Conservation (phyloP, 1,139 yeast genomes). For the Hansenula anomala region DNA sequence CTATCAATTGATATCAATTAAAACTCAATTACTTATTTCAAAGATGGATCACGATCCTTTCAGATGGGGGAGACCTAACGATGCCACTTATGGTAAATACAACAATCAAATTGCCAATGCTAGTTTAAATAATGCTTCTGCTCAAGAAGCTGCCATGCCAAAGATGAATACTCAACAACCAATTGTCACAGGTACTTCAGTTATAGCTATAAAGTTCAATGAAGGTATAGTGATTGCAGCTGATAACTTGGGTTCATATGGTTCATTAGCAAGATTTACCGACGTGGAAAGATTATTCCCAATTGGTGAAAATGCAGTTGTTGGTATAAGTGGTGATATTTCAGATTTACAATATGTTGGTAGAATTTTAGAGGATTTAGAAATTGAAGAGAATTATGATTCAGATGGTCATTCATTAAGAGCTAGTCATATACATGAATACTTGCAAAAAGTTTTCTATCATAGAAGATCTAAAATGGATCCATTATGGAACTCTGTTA, state of each 20-base stretch:
- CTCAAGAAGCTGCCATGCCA: conserved; percentile 40
- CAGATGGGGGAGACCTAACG: conserved; percentile 93
- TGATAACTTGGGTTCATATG: conserved; percentile 90
- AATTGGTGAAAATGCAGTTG: conserved; percentile 82
- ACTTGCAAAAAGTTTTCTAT: conserved; percentile 79
- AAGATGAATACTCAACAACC: conserved; percentile 89
- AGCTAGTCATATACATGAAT: conserved; percentile 87
- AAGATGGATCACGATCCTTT: conserved; percentile 95
- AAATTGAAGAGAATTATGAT: conserved; percentile 74
- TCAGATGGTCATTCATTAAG: conserved; percentile 64
- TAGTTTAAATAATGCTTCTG: conserved; percentile 22
- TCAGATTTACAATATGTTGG: conserved; percentile 88
- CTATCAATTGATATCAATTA: too few relatives aligned
- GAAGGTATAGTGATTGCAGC: conserved; percentile 95
- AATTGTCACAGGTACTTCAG: conserved; percentile 94
- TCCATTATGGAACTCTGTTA: conserved; percentile 92
- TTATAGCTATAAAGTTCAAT: conserved; percentile 82
- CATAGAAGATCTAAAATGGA: conserved; percentile 87
- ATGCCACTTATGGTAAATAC: conserved; percentile 75
- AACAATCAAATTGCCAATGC: conserved; percentile 68
- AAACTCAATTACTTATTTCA: too few relatives aligned
- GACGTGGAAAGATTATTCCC: conserved; percentile 79
- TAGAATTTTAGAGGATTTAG: conserved; percentile 72
- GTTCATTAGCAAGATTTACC: conserved; percentile 83
- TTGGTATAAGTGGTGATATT: conserved; percentile 93